Percentiles rank a stretch among this genome's conserved stretches.
These are phyloP conservation scores for Staphylotrichum tortipilum DNA, from an alignment of 495 filamentous ascomycete species.

Conservation along the genomic window DNA sequence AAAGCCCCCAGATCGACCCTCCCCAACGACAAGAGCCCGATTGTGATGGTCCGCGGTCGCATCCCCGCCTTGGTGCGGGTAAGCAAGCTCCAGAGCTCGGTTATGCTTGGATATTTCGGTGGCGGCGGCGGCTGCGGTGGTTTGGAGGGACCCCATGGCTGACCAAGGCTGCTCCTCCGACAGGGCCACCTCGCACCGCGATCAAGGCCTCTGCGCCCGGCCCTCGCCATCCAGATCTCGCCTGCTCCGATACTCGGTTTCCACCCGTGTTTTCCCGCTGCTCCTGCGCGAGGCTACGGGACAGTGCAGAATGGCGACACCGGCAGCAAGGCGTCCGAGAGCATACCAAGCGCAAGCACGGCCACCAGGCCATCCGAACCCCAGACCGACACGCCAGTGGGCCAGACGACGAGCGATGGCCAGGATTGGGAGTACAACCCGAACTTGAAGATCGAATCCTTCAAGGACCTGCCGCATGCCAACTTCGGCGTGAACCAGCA, in stretches of 20 bases:
- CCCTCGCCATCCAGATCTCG: not conserved
- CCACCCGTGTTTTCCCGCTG: not conserved
- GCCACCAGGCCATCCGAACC: no score
- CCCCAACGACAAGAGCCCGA: not conserved
- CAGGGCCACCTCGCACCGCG: conserved; percentile 21
- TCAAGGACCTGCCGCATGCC: conserved; percentile 76
- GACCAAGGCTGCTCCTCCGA: conserved; percentile 11
- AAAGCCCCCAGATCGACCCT: not conserved
- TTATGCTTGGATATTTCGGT: no score
- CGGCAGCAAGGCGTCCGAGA: no score
- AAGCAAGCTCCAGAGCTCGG: conserved; percentile 13
- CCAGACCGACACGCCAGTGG: no score
- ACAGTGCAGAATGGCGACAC: conserved; percentile 10
- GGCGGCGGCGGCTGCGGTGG: no score
- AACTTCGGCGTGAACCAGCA: conserved; percentile 94
- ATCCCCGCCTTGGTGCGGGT: conserved; percentile 20
- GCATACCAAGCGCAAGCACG: no score
- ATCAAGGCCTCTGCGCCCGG: conserved; percentile 2
- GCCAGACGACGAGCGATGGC: conserved; percentile 26
- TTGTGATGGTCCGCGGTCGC: conserved; percentile 19
- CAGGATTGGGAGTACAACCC: conserved; percentile 73
- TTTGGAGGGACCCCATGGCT: conserved; percentile 14
- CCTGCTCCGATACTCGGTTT: not conserved
- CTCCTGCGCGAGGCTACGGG: conserved; percentile 12
- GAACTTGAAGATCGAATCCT: conserved; percentile 63